Evolutionary conservation across 306 rosid species (phyloP).

Genomic region (Psophocarpus tetragonolobus): DNA sequence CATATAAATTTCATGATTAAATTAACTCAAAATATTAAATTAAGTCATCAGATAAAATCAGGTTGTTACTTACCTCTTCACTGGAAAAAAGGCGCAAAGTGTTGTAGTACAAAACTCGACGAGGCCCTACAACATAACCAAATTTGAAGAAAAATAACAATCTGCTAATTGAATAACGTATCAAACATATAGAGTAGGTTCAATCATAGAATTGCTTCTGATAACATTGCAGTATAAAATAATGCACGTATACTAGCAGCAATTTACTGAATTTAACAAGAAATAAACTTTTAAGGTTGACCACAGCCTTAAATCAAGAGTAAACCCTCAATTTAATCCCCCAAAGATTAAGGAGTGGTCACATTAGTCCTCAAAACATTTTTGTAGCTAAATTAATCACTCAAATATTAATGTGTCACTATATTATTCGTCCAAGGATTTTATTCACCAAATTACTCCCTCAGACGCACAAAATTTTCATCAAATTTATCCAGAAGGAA

Average conservation of each 20-base stretch:
- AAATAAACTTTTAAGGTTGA: background rate
- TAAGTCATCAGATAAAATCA: conserved; percentile 13
- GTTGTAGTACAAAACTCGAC: conserved; percentile 69
- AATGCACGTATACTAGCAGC: background rate
- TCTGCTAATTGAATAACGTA: background rate
- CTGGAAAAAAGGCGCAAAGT: conserved; percentile 66
- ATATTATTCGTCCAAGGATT: background rate
- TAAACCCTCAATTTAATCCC: background rate
- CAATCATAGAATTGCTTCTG: background rate
- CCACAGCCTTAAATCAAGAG: background rate
- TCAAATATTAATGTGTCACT: background rate
- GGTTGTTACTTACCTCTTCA: conserved; percentile 69
- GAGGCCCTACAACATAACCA: conserved; percentile 65
- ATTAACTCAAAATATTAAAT: background rate
- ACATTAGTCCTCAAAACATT: background rate
- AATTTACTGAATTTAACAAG: background rate
- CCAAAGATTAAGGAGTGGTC: background rate
- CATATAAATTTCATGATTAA: background rate
- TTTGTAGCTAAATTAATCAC: background rate
- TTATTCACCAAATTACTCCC: background rate
- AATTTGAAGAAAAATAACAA: conserved; percentile 25
- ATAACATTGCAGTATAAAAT: conserved; percentile 21
- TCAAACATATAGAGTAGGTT: conserved; percentile 13
- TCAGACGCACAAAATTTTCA: background rate
- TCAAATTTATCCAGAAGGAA: background rate